phyloP scores from a whole-genome alignment of 257 asterid species.

The Schizonepeta tenuifolia region DNA sequence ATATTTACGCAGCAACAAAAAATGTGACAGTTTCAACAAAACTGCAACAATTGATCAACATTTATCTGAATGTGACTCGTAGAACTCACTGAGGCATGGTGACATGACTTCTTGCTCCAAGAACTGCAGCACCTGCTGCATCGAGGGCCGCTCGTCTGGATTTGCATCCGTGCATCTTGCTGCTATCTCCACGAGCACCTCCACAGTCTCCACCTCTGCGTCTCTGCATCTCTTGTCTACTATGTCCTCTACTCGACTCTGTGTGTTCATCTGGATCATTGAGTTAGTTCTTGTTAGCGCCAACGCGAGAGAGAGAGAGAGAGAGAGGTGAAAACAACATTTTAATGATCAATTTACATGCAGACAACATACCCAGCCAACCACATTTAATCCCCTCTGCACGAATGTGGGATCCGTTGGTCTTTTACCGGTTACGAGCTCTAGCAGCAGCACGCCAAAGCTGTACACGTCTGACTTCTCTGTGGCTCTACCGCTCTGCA shows the following conservation, averaged over 20 bases:
- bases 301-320: no score
- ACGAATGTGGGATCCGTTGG: conserved; percentile 92
- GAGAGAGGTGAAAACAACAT: not conserved
- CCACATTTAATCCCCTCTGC: conserved; percentile 80
- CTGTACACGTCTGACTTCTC: conserved; percentile 92
- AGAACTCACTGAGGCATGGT: conserved; percentile 75
- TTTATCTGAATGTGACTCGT: conserved; percentile 86
- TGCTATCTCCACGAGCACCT: conserved; percentile 83
- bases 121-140: conserved; percentile 89
- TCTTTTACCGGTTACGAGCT: conserved; percentile 89
- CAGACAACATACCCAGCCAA: conserved; percentile 77
- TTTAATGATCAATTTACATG: not conserved
- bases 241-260: conserved; percentile 67
- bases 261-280: conserved; percentile 68
- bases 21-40: not conserved
- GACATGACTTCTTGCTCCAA: conserved; percentile 96
- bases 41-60: conserved; percentile 35
- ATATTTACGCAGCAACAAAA: conserved; percentile 1
- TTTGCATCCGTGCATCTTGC: conserved; percentile 83
- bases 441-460: conserved; percentile 90
- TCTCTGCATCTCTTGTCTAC: conserved; percentile 74
- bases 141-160: conserved; percentile 82
- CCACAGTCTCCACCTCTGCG: conserved; percentile 79
- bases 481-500: conserved; percentile 96
- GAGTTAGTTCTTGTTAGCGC: not conserved